A percentile compares a stretch with the other conserved stretches of the same genome.
Evolutionary conservation across 495 filamentous ascomycete species (phyloP).

Genomic region (Recurvomyces mirabilis): DNA sequence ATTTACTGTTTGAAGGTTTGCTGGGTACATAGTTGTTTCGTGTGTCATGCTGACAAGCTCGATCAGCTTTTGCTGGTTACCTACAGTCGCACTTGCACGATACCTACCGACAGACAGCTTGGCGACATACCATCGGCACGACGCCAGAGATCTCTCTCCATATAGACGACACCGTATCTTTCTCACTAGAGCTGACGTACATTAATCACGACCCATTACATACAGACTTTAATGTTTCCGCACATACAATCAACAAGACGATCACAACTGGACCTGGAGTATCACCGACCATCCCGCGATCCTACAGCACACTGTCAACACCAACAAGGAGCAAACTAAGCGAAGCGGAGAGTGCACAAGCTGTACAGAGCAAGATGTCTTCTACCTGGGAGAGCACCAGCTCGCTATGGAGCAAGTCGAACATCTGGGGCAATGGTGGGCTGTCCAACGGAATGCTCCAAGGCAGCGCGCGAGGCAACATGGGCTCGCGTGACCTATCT

Average conservation of each 20-base stretch:
- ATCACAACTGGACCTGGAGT: no score
- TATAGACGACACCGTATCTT: no score
- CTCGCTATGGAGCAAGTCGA: slow-evolving; percentile 23
- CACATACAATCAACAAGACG: no score
- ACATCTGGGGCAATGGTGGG: slow-evolving; percentile 50
- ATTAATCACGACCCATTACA: not conserved
- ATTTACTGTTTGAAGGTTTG: not conserved
- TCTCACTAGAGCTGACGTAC: no score
- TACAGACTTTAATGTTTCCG: not conserved
- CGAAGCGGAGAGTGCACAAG: slow-evolving; percentile 1
- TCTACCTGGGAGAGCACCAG: not conserved
- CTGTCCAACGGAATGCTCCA: slow-evolving; percentile 35
- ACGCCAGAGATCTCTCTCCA: no score
- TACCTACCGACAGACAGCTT: no score
- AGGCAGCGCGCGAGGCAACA: slow-evolving; percentile 5
- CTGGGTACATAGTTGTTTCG: not conserved
- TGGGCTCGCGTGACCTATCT: slow-evolving; percentile 2
- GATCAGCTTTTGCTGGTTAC: not conserved
- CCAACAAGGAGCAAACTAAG: not conserved
- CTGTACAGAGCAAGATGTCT: not conserved
- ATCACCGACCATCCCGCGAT: not conserved
- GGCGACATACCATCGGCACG: no score
- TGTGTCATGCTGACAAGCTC: slow-evolving; percentile 5
- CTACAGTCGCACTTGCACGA: not conserved
- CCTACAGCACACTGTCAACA: not conserved